Evolutionary conservation across 2,329 filamentous ascomycete species (phyloP).

Genomic region (Cadophora sp.): DNA sequence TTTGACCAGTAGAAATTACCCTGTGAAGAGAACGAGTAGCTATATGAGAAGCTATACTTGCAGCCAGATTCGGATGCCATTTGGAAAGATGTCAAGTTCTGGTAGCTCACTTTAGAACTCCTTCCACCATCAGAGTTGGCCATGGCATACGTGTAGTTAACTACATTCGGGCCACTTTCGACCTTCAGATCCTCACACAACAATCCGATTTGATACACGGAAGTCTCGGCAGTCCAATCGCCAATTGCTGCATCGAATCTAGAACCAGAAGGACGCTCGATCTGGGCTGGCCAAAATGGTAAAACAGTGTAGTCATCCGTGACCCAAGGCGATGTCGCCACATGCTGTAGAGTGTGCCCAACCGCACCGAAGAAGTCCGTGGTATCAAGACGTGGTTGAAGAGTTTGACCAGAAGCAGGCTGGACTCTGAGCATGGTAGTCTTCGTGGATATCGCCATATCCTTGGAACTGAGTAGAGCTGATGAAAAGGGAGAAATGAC

Average conservation of each 20-base stretch:
- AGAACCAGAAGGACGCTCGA: background rate
- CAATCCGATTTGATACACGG: background rate
- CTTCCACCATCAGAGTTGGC: background rate
- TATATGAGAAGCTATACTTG: background rate
- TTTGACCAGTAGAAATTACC: background rate
- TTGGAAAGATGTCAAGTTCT: background rate
- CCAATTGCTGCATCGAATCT: background rate
- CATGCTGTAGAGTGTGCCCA: background rate
- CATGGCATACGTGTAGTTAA: background rate
- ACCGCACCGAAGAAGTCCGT: background rate
- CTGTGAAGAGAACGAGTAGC: background rate
- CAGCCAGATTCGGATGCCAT: background rate
- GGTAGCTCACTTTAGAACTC: background rate
- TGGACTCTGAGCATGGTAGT: background rate
- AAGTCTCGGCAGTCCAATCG: background rate
- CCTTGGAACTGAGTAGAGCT: background rate
- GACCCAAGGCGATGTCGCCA: background rate
- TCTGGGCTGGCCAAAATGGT: background rate
- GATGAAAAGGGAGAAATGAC: background rate
- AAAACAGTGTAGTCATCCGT: background rate
- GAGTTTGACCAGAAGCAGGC: background rate
- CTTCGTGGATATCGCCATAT: background rate
- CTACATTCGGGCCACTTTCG: background rate
- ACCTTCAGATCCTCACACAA: background rate
- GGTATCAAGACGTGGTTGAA: background rate